These are phyloP conservation scores for Rosa hybrid DNA, from an alignment of 331 rosid genomes.

Conservation along the genomic window DNA sequence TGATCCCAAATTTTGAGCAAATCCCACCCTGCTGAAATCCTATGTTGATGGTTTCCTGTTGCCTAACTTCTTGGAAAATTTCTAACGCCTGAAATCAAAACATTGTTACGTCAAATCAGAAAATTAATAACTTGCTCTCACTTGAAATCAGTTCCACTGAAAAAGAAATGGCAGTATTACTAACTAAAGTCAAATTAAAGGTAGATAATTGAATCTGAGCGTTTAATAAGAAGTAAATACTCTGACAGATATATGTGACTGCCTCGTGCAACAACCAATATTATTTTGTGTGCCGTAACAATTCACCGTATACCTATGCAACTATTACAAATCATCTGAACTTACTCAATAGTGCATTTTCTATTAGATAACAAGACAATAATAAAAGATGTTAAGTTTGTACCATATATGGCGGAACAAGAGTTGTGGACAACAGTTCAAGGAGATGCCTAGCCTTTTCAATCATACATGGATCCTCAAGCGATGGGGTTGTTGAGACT, in stretches of 20 bases:
- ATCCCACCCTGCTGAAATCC: neutral
- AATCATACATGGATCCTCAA: neutral
- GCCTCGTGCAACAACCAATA: no score
- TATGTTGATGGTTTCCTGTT: neutral
- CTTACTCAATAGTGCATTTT: neutral
- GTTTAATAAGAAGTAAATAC: neutral
- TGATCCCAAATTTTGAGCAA: neutral
- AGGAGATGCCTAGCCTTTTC: neutral
- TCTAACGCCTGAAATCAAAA: neutral
- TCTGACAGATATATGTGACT: no score
- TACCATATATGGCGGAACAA: neutral
- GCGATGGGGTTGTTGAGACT: neutral
- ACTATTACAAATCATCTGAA: neutral
- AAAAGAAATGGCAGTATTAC: neutral
- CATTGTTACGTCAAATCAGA: neutral
- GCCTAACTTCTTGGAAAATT: neutral
- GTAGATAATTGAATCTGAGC: neutral
- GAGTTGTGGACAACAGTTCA: neutral
- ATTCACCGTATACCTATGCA: neutral
- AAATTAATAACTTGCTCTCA: neutral
- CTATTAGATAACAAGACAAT: neutral
- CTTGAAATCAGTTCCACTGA: neutral
- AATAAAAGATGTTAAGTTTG: no score
- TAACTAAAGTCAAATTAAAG: neutral
- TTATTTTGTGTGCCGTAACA: neutral